A percentile compares a stretch with the other conserved stretches of the same genome.
phyloP scores from a whole-genome alignment of 2,329 filamentous ascomycete genomes.

The Coniella vitis region DNA sequence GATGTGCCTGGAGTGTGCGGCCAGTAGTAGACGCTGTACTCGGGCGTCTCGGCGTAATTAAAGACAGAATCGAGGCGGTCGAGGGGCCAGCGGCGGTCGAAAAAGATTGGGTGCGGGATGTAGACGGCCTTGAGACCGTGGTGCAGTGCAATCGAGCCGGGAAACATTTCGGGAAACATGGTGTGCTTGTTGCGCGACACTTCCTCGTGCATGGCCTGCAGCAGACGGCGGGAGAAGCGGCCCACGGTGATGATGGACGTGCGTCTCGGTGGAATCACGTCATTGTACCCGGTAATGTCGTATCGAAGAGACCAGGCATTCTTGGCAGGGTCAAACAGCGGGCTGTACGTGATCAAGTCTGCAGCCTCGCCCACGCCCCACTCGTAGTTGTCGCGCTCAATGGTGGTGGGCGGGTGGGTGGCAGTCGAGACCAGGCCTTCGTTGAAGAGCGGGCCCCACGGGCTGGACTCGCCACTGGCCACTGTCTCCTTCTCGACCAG shows the following conservation, averaged over 20 bases:
- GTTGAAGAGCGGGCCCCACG: constrained; percentile 51
- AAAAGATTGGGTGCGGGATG: constrained; percentile 71
- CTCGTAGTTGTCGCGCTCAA: constrained; percentile 58
- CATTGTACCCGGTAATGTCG: constrained; percentile 61
- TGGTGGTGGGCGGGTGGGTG: constrained; percentile 47
- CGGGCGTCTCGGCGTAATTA: constrained; percentile 49
- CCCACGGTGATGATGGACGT: constrained; percentile 75
- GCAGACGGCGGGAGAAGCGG: constrained; percentile 63
- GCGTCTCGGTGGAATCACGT: constrained; percentile 58
- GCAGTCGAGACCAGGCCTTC: constrained; percentile 57
- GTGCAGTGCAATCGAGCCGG: constrained; percentile 64
- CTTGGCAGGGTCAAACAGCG: constrained; percentile 66
- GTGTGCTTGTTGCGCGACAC: constrained; percentile 64
- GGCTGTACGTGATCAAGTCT: constrained; percentile 66
- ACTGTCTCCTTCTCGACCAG: constrained; percentile 49
- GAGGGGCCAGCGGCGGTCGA: constrained; percentile 65
- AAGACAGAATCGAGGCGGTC: constrained; percentile 50
- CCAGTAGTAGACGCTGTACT: constrained; percentile 33
- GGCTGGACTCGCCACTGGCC: constrained; percentile 58
- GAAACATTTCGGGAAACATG: constrained; percentile 75
- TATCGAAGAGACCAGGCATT: constrained; percentile 68
- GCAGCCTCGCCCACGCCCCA: constrained; percentile 74
- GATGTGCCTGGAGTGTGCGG: constrained; percentile 41
- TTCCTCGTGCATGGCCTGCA: constrained; percentile 73
- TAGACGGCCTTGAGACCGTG: constrained; percentile 75